Evolutionary conservation across 2,329 filamentous ascomycete genomes (phyloP).

Genomic region (Clonostachys solani): DNA sequence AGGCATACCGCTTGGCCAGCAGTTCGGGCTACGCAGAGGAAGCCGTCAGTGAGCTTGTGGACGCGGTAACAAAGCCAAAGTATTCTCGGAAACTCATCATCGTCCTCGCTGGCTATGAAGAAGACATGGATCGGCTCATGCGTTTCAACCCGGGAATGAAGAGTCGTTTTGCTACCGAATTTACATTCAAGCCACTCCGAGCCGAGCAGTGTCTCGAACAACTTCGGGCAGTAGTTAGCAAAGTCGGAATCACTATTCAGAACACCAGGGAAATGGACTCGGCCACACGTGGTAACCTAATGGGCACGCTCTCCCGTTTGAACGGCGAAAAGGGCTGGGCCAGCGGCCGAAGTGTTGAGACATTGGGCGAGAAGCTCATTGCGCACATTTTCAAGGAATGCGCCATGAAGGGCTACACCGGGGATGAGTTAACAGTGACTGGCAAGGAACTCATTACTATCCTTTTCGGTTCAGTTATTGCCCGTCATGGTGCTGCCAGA

Average conservation of each 20-base stretch:
- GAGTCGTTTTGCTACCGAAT: constrained; percentile 57
- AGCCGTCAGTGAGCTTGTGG: constrained; percentile 46
- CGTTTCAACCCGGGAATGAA: constrained; percentile 56
- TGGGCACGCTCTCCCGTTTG: constrained; percentile 33
- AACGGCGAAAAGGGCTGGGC: constrained; percentile 48
- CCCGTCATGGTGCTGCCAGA: constrained; percentile 12
- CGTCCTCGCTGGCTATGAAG: constrained; percentile 64
- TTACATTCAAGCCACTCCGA: constrained; percentile 48
- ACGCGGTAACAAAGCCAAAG: constrained; percentile 46
- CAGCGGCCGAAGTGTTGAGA: constrained; percentile 57
- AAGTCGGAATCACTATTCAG: constrained; percentile 19
- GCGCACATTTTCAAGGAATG: constrained; percentile 27
- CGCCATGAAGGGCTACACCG: constrained; percentile 21
- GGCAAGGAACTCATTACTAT: constrained; percentile 20
- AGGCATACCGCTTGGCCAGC: constrained; percentile 57
- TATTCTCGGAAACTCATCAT: constrained; percentile 57
- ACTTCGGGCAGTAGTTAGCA: constrained; percentile 27
- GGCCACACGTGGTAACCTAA: constrained; percentile 15
- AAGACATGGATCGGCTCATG: constrained; percentile 61
- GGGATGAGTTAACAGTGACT: constrained; percentile 14
- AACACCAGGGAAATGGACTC: constrained; percentile 13
- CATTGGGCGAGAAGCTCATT: constrained; percentile 47
- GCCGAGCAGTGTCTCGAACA: constrained; percentile 40
- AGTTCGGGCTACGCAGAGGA: constrained; percentile 51
- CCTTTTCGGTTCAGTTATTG: constrained; percentile 16